Conservation (phyloP, 2,329 filamentous ascomycete genomes). For the Ophiocordyceps camponoti-saundersi region DNA sequence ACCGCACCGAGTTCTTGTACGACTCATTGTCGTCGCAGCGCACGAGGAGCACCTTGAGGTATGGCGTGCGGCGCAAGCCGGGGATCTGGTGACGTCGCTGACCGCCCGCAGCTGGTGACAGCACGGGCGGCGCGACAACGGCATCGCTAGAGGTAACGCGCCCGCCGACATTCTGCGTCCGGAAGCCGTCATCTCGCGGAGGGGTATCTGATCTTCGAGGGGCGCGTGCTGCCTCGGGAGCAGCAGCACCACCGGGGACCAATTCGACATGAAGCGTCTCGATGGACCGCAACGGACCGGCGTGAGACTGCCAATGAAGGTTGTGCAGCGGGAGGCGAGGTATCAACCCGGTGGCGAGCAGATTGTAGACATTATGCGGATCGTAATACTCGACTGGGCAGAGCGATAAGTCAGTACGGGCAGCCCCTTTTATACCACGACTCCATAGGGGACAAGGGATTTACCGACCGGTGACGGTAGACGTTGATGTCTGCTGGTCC, state of each 20-base stretch:
- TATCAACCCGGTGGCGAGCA: constrained; percentile 61
- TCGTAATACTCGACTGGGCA: constrained; percentile 82
- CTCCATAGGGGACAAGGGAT: background rate
- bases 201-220: constrained; percentile 14
- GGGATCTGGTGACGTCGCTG: constrained; percentile 81
- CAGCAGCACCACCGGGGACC: constrained; percentile 41
- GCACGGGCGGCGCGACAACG: constrained; percentile 16
- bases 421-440: background rate
- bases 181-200: constrained; percentile 39
- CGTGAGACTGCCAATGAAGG: constrained; percentile 92
- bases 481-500: constrained; percentile 1
- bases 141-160: constrained; percentile 20
- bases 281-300: constrained; percentile 81
- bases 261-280: constrained; percentile 83
- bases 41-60: constrained; percentile 77
- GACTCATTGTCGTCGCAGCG: constrained; percentile 91
- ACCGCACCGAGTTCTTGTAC: constrained; percentile 67
- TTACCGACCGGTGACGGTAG: background rate
- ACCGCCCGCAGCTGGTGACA: constrained; percentile 15
- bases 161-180: constrained; percentile 34
- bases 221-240: constrained; percentile 19
- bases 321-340: constrained; percentile 73
- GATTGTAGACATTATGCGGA: constrained; percentile 72
- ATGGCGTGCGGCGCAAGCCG: constrained; percentile 79
- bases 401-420: background rate